Conservation (phyloP, 176 grass and related monocot genomes). For the Triticum turgidum region DNA sequence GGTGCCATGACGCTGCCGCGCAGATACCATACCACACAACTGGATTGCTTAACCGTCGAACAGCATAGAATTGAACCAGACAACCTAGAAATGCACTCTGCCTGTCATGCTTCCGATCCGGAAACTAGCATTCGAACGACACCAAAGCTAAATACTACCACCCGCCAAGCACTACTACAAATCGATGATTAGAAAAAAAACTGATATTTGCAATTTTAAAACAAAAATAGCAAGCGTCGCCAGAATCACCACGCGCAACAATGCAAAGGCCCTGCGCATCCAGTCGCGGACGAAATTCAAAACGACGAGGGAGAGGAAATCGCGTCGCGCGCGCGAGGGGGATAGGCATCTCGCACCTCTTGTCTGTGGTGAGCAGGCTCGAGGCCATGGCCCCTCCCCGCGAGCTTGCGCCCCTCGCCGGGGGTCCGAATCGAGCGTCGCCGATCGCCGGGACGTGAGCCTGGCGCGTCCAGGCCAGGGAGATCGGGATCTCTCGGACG, state of each 20-base stretch:
- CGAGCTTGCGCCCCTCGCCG: neutral
- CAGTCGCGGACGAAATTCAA: neutral
- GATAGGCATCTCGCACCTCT: slow-evolving; percentile 40
- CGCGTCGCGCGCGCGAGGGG: neutral
- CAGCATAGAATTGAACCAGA: neutral
- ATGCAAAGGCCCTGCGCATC: neutral
- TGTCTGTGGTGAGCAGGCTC: slow-evolving; percentile 44
- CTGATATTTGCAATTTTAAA: neutral
- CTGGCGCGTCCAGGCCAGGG: neutral
- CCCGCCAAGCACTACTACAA: neutral
- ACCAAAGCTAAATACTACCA: neutral
- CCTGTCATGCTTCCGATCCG: neutral
- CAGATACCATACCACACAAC: neutral
- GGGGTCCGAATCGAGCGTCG: slow-evolving; percentile 18
- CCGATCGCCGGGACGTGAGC: neutral
- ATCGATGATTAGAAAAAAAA: neutral
- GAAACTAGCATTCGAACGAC: slow-evolving; percentile 1
- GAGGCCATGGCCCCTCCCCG: slow-evolving; percentile 44
- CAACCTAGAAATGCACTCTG: neutral
- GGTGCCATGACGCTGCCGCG: neutral
- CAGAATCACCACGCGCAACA: neutral
- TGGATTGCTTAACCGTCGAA: neutral
- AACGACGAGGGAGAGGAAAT: neutral
- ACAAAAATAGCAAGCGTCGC: neutral
- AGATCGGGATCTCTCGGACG: slow-evolving; percentile 35